A percentile compares a stretch with the other conserved stretches of the same genome.
These are phyloP conservation scores for Pseudocercospora fuligena DNA, from an alignment of 2,329 filamentous ascomycete genomes.

Conservation along the genomic window DNA sequence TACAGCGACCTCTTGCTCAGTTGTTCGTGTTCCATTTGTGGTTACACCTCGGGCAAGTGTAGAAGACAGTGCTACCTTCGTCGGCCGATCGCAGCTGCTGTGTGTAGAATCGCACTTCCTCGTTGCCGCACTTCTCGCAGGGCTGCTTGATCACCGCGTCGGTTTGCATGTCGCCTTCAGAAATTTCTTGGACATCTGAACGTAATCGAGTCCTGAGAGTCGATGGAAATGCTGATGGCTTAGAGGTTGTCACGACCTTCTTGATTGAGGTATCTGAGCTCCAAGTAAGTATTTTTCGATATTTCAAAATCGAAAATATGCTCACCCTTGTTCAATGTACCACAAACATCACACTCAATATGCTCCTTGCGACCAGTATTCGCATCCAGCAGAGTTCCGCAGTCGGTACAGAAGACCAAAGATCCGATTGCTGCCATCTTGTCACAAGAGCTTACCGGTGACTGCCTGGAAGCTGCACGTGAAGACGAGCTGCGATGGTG, in stretches of 20 bases:
- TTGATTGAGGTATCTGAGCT: constrained; percentile 73
- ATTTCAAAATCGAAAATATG: background rate
- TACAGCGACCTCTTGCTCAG: constrained; percentile 45
- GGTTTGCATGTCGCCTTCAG: constrained; percentile 69
- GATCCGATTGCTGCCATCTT: constrained; percentile 88
- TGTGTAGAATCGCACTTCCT: constrained; percentile 82
- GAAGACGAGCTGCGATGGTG: background rate
- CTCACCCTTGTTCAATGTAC: constrained; percentile 79
- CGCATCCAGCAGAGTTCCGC: constrained; percentile 84
- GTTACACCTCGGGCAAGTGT: constrained; percentile 78
- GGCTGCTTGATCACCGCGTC: constrained; percentile 70
- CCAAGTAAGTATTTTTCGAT: background rate
- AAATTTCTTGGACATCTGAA: constrained; percentile 83
- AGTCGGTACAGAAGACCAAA: constrained; percentile 89
- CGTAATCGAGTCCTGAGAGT: constrained; percentile 76
- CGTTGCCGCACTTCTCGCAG: constrained; percentile 80
- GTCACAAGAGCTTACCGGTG: background rate
- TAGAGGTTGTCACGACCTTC: constrained; percentile 80
- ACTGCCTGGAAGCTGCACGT: background rate
- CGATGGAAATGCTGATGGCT: constrained; percentile 87
- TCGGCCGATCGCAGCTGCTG: constrained; percentile 90
- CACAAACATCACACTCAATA: constrained; percentile 84
- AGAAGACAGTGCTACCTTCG: constrained; percentile 92
- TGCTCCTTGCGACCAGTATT: constrained; percentile 77
- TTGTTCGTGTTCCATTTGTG: constrained; percentile 74